Evolutionary conservation across 2,329 filamentous ascomycete species (phyloP).

Genomic region (Paecilomyces sp.): DNA sequence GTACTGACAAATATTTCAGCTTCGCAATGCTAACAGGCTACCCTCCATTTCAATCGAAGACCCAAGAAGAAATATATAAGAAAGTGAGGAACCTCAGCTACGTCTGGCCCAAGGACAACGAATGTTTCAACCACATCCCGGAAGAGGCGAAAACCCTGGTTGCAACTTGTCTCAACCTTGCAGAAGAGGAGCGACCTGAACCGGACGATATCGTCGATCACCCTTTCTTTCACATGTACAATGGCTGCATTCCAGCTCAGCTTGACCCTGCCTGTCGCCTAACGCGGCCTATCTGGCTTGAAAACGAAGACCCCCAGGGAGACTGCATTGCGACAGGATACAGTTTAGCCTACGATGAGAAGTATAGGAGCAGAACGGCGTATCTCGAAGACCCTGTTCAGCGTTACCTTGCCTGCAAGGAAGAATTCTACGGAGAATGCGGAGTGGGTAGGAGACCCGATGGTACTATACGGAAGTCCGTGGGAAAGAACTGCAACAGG

Average conservation of each 20-base stretch:
- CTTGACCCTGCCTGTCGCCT: conserved; percentile 33
- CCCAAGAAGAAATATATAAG: conserved; percentile 45
- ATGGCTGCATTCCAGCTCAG: conserved; percentile 39
- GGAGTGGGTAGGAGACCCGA: conserved; percentile 38
- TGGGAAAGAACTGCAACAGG: conserved; percentile 39
- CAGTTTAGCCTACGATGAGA: conserved; percentile 36
- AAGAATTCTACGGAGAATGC: conserved; percentile 38
- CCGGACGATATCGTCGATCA: conserved; percentile 45
- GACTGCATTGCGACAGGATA: conserved; percentile 37
- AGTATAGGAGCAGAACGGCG: conserved; percentile 25
- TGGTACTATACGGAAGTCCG: conserved; percentile 33
- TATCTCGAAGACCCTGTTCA: conserved; percentile 29
- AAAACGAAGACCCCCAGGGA: conserved; percentile 37
- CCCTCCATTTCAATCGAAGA: conserved; percentile 83
- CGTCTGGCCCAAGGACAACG: conserved; percentile 41
- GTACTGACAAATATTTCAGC: conserved; percentile 37
- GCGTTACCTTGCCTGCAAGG: conserved; percentile 31
- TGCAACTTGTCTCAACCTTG: conserved; percentile 39
- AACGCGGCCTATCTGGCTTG: conserved; percentile 37
- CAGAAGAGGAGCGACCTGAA: conserved; percentile 41
- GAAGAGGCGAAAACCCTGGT: conserved; percentile 44
- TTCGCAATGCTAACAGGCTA: conserved; percentile 96
- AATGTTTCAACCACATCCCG: conserved; percentile 39
- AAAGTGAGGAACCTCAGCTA: conserved; percentile 43
- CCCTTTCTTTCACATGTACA: conserved; percentile 44